These are phyloP conservation scores for Tuber umbilicatum DNA, from an alignment of 495 filamentous ascomycete species.

Conservation along the genomic window DNA sequence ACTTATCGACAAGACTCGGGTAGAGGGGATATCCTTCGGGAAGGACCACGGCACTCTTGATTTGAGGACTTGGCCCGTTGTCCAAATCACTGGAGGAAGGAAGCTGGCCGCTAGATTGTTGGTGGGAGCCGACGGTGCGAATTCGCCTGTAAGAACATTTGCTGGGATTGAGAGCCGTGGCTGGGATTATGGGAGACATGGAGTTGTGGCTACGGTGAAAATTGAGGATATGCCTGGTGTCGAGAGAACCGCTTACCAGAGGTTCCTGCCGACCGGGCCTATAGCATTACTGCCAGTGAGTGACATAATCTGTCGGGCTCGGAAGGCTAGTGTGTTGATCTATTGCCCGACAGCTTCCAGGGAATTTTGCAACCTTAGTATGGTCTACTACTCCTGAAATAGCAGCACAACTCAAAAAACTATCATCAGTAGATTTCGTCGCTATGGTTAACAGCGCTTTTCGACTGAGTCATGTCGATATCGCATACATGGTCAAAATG, in stretches of 20 bases:
- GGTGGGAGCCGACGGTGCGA: slow-evolving; percentile 88
- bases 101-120: slow-evolving; percentile 73
- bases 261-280: slow-evolving; percentile 87
- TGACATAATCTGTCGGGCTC: background rate
- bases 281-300: slow-evolving; percentile 71
- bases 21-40: slow-evolving; percentile 71
- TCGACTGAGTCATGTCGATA: slow-evolving; percentile 67
- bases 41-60: slow-evolving; percentile 62
- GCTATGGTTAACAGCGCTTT: slow-evolving; percentile 93
- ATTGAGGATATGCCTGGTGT: slow-evolving; percentile 55
- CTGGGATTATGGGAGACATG: slow-evolving; percentile 90
- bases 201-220: slow-evolving; percentile 80
- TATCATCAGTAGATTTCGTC: slow-evolving; percentile 64
- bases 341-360: slow-evolving; percentile 54
- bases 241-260: slow-evolving; percentile 78
- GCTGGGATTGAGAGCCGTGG: slow-evolving; percentile 76
- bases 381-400: slow-evolving; percentile 82
- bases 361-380: slow-evolving; percentile 73
- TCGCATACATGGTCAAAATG: slow-evolving; percentile 68
- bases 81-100: slow-evolving; percentile 57
- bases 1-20: slow-evolving; percentile 66
- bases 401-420: slow-evolving; percentile 70
- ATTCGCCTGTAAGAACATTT: slow-evolving; percentile 86
- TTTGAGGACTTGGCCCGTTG: slow-evolving; percentile 77
- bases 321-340: slow-evolving; percentile 3